Base-by-base conservation (phyloP, 176 grass and related monocot species). In the Pontederia crassipes region DNA sequence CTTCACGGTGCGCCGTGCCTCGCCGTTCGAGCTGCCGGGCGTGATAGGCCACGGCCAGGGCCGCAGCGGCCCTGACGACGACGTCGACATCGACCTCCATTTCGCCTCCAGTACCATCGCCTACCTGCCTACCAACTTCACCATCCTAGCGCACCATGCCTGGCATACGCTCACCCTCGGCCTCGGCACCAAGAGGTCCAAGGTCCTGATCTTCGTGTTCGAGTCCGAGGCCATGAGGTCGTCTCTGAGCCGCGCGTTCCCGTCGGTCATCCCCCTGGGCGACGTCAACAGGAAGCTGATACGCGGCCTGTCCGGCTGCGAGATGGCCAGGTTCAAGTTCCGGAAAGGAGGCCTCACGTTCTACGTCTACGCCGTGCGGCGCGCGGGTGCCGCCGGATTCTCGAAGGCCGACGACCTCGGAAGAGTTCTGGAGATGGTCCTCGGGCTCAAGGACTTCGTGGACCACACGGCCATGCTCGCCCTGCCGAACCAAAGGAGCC, bases 81-180 rank as follows among this genome's bases (percentile, higher is more conserved):
- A 40, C 32, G 32, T 40, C 32, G 32, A 40, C 32, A 7, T 40
- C 32, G 32, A 4, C 32, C 32, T 87, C 26, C 91, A 86, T 27
- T 96, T 96, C 75, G 75, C 91, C 47, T 96, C 91, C 20, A 24
- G 20, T 24, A 96, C 83, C 46, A 87, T 81, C 47, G 61, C 83
- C 9, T 96, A 96, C 72, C 72, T 96, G 55, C 91, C 91, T 24
- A 96, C 91, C 62, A 90, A 85, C 74, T 96, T 96, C 86, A 96
- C 86, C 62, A 87, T 96, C 74, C 77, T 96, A 58, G 91, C 91
- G 45, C 91, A 96, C 75, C 86, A 90, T 72, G 91, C 91, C 28
- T 96, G 91, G 91, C 86, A 82, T 80, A 96, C 91, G 13, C 73
- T 96, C 54, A 96, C 91, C 16, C 86, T 96, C n/a, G 91, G 91